Conservation (phyloP, 148 eudicot species). For the Camellia lanceoleosa region DNA sequence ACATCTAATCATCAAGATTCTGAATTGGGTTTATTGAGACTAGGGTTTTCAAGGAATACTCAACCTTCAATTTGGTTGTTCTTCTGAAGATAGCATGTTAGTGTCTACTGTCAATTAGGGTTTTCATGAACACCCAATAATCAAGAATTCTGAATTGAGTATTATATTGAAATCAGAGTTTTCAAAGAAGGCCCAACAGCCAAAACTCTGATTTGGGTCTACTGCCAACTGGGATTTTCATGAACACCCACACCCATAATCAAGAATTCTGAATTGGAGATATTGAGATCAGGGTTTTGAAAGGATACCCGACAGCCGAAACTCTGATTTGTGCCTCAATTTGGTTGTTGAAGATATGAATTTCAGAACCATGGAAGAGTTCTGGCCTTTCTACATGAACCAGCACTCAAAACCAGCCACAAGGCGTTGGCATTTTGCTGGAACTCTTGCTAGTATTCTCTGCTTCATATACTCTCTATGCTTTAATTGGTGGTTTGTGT, state of each 20-base stretch:
- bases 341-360: slow-evolving; percentile 41
- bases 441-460: slow-evolving; percentile 53
- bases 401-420: slow-evolving; percentile 91
- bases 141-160: neutral
- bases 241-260: neutral
- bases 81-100: no score
- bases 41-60: neutral
- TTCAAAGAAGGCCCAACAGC: no score
- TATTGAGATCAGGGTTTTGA: neutral
- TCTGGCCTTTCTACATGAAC: slow-evolving; percentile 84
- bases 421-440: slow-evolving; percentile 88
- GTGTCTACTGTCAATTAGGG: neutral
- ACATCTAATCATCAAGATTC: neutral
- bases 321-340: slow-evolving; percentile 16
- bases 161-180: no score
- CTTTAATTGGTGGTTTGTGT: slow-evolving; percentile 59
- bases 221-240: neutral
- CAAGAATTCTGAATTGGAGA: slow-evolving; percentile 11
- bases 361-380: slow-evolving; percentile 78
- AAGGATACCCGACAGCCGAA: neutral
- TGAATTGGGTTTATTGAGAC: neutral
- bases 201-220: neutral
- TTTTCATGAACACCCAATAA: neutral
- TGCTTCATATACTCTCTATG: slow-evolving; percentile 47
- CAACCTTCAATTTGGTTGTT: no score